Conservation (phyloP, 352 stramenopile genomes). For the Pythium sukuiense region DNA sequence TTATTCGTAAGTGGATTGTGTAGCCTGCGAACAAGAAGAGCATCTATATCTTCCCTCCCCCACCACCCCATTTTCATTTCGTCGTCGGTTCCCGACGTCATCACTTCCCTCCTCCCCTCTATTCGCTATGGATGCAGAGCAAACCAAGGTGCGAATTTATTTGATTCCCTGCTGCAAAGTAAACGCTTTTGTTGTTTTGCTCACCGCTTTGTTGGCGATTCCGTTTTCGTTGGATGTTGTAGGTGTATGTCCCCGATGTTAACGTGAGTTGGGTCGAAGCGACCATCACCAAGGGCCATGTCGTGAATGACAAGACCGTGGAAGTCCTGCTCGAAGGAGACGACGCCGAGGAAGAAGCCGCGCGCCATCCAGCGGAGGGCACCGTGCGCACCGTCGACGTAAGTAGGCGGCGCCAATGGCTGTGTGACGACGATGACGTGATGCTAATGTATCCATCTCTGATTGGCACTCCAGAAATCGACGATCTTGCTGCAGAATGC, state of each 20-base stretch:
- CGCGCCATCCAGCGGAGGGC: conserved; percentile 61
- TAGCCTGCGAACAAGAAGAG: conserved; percentile 18
- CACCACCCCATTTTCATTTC: background rate
- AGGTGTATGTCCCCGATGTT: conserved; percentile 84
- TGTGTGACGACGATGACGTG: background rate
- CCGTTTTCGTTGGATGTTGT: conserved; percentile 7
- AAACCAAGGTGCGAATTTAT: conserved; percentile 29
- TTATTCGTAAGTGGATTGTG: conserved; percentile 11
- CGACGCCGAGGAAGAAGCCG: conserved; percentile 57
- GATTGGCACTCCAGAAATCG: conserved; percentile 48
- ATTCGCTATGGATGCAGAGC: conserved; percentile 33
- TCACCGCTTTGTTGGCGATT: background rate
- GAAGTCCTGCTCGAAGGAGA: conserved; percentile 77
- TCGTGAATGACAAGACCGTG: conserved; percentile 79
- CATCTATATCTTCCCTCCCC: background rate
- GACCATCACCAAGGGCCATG: conserved; percentile 78
- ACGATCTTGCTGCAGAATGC: conserved; percentile 78
- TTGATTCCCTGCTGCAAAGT: background rate
- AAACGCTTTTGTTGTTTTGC: background rate
- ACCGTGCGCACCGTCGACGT: conserved; percentile 53
- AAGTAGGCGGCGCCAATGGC: conserved; percentile 16
- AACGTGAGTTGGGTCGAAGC: conserved; percentile 83
- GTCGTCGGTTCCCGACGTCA: conserved; percentile 1
- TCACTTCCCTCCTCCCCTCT: background rate
- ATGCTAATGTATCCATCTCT: conserved; percentile 13